Evolutionary conservation across 192 early-diverging fungal genomes (phyloP), one percentile per base, ranked within the genome.

Genomic region (Rhizophagus clarus): DNA sequence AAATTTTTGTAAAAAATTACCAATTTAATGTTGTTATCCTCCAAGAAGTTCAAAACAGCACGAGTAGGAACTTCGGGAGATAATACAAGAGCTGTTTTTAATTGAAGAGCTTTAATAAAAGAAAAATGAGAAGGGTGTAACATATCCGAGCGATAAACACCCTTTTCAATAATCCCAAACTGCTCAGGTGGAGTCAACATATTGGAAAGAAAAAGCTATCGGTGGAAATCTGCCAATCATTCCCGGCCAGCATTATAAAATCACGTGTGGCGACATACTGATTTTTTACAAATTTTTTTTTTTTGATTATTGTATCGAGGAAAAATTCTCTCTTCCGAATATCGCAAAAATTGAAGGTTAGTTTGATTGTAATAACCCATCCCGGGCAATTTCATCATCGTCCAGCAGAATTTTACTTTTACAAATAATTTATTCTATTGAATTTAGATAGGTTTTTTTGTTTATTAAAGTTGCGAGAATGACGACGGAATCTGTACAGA

Each of bases 91-190:
- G 96, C 90, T 2, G 96, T 95, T 72, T 92, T 91, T 61, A 99
- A 83, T 26, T 88, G 74, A 42, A 98, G 88, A 22, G 91, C 91
- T 68, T 91, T 92, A 29, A 97, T 88, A 82, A 93, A 97, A n/a
- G 91, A 84, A 75, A 96, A 93, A 78, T 97, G 88, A 47, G 88
- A 80, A 24, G 89, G 86, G 8, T 93, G 90, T 29, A 97, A 83
- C 64, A 92, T 91, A 51, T 91, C 92, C 17, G 93, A 94, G 5
- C 97, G 92, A 81, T 97, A 97, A 4, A 99, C 85, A 20, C 94
- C 94, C 56, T 89, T 88, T 76, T 98, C 96, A 24, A 99, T 95
- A 63, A 93, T 93, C 26, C 95, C 96, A 85, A 96, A 98, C 9
- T 93, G 90, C 74, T 97, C 96, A 31, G 94, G 94, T 51, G 91